Base-by-base conservation (phyloP, 139 green algal species). In the Chlamydomonas sphaeroides region DNA sequence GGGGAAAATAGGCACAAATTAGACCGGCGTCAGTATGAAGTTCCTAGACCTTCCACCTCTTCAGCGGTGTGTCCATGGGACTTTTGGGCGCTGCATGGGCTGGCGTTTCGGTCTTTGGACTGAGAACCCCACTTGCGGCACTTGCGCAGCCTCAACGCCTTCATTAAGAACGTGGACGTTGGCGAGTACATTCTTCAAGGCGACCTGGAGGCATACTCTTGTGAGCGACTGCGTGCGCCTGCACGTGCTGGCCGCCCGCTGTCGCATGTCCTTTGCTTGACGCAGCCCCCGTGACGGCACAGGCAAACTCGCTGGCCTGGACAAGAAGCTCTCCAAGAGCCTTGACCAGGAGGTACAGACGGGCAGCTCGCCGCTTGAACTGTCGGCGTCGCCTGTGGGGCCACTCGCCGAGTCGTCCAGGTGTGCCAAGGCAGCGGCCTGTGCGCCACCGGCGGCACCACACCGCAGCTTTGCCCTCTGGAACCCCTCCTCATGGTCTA, bases 221-320 rank as follows among this genome's bases (percentile, higher is more conserved):
- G 96, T 98, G 77, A 89, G 95, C 70, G n/a, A 65, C 18, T 1
- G 36, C 38, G 0, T n/a, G n/a, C n/a, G n/a, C n/a, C 63, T 74
- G 41, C 63, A 77, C 28, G 56, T 71, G 41, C 49, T 26, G 49
- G 14, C 21, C 49, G 49, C 49, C 18, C 2, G 25, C 21, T 76
- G 45, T 41, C 33, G 42, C 18, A 25, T 45, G 33, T 42, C 20
- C 33, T 23, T 67, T 56, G 49, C 18, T 56, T 56, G 25, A 56
- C 49, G 18, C 25, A 3, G 49, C 5, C 18, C 6, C 0, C 21
- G 59, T 42, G 28, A 53, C 33, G 18, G 5, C 26, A 53, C 94
- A 99, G 96, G 97, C 89, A 99, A 99, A 84, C 93, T 99, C 1
- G 96, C 95, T 42, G 97, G 97, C 1, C 87, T 98, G 0, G 97